These are phyloP conservation scores for Ilex aquifolium DNA, from an alignment of 257 asterid species.

Conservation along the genomic window DNA sequence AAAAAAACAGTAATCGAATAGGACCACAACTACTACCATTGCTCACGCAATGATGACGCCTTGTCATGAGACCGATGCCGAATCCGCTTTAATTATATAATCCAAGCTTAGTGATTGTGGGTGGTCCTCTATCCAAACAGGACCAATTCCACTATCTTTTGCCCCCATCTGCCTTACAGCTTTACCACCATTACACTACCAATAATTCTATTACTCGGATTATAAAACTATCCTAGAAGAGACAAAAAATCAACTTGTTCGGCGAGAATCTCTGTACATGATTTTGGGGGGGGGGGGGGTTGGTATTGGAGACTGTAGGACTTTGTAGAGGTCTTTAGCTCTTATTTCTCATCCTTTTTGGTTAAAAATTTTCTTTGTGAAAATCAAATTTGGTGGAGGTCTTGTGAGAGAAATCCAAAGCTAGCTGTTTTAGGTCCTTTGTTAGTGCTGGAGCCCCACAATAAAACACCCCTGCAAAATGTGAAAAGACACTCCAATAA, in stretches of 20 bases:
- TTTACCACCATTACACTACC: not conserved
- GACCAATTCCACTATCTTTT: slow-evolving; percentile 16
- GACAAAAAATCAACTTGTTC: slow-evolving; percentile 3
- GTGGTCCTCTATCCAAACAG: slow-evolving; percentile 11
- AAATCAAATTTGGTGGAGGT: slow-evolving; percentile 79
- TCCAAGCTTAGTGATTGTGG: not conserved
- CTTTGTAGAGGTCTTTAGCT: slow-evolving; percentile 13
- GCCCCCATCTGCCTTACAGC: not conserved
- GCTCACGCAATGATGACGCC: too few species aligned
- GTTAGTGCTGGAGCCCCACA: slow-evolving; percentile 91
- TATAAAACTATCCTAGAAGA: too few species aligned
- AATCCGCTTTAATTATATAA: too few species aligned
- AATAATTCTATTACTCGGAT: not conserved
- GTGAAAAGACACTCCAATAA: not conserved
- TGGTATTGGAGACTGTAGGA: not conserved
- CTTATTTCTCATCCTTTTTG: slow-evolving; percentile 4
- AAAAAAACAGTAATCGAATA: too few species aligned
- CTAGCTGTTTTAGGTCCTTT: slow-evolving; percentile 52
- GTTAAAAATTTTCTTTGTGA: slow-evolving; percentile 83
- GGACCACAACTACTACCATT: too few species aligned
- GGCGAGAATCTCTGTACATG: slow-evolving; percentile 12
- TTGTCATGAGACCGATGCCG: too few species aligned
- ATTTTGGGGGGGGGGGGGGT: slow-evolving; percentile 6
- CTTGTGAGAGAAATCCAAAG: slow-evolving; percentile 65
- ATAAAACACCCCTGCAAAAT: slow-evolving; percentile 77